Conservation (phyloP, 2,329 filamentous ascomycete species). For the Penicillium sp. region DNA sequence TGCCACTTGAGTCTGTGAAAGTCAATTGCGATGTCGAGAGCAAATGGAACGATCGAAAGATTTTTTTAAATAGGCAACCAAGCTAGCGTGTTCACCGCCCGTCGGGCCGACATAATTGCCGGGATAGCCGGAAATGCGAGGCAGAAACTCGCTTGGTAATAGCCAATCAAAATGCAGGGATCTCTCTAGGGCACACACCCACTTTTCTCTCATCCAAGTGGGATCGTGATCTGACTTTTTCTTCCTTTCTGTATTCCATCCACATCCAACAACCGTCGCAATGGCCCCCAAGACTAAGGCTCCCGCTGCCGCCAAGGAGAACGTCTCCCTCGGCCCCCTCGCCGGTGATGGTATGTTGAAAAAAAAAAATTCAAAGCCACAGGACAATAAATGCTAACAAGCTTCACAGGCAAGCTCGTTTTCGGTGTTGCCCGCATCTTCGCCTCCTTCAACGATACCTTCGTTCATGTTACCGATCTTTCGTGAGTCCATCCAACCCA, state of each 20-base stretch:
- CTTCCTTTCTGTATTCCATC: slow-evolving; percentile 43
- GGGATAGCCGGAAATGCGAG: slow-evolving; percentile 14
- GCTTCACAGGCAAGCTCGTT: slow-evolving; percentile 78
- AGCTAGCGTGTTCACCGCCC: slow-evolving; percentile 27
- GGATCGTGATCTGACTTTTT: slow-evolving; percentile 25
- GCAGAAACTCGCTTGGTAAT: slow-evolving; percentile 31
- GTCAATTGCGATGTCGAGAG: slow-evolving; percentile 14
- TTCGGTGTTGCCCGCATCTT: slow-evolving; percentile 98
- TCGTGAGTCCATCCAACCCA: slow-evolving; percentile 57
- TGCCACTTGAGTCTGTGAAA: slow-evolving; percentile 12
- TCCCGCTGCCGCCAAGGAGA: slow-evolving; percentile 81
- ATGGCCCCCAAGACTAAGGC: slow-evolving; percentile 86
- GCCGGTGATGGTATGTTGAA: slow-evolving; percentile 79
- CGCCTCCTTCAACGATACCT: slow-evolving; percentile 90
- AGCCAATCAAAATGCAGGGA: slow-evolving; percentile 32
- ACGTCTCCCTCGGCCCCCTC: slow-evolving; percentile 96
- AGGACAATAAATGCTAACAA: background rate
- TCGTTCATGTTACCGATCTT: slow-evolving; percentile 99
- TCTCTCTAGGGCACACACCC: slow-evolving; percentile 42
- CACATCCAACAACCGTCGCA: slow-evolving; percentile 54
- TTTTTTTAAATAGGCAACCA: slow-evolving; percentile 30
- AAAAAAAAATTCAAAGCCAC: slow-evolving; percentile 1
- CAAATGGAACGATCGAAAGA: slow-evolving; percentile 6
- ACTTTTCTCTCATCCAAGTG: slow-evolving; percentile 27
- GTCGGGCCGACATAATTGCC: slow-evolving; percentile 29